These are phyloP conservation scores for Rhypophila decipiens DNA, from an alignment of 495 filamentous ascomycete species.

Conservation along the genomic window DNA sequence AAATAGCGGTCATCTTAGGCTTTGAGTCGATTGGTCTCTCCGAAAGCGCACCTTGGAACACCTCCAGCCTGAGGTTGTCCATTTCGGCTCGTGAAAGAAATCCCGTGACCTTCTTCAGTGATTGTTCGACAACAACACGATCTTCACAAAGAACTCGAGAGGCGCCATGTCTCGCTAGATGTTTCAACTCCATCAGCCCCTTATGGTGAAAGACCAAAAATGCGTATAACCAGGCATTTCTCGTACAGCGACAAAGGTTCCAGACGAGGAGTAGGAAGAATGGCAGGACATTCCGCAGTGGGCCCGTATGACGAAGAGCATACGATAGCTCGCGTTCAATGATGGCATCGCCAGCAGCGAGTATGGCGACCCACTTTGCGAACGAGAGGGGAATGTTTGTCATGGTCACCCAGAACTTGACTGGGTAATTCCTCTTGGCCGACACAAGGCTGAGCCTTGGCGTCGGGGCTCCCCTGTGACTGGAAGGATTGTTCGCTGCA, in stretches of 20 bases:
- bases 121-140: constrained; percentile 13
- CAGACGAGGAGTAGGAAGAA: constrained; percentile 8
- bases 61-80: constrained; percentile 4
- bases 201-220: constrained; percentile 17
- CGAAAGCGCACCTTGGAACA: constrained; percentile 6
- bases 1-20: constrained; percentile 8
- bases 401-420: background rate
- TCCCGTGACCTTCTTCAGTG: constrained; percentile 12
- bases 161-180: constrained; percentile 15
- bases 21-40: constrained; percentile 1
- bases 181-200: constrained; percentile 14
- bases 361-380: constrained; percentile 18
- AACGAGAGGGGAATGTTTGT: constrained; percentile 1
- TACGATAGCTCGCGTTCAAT: constrained; percentile 23
- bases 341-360: constrained; percentile 16
- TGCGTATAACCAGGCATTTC: constrained; percentile 14
- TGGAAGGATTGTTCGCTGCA: too few relatives aligned
- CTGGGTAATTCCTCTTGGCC: too few relatives aligned
- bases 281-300: constrained; percentile 1
- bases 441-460: too few relatives aligned
- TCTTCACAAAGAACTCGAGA: constrained; percentile 10
- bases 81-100: constrained; percentile 8
- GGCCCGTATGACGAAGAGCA: constrained; percentile 5
- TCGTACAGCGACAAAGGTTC: constrained; percentile 11
- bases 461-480: too few relatives aligned